phyloP scores from a whole-genome alignment of 805 yeast species.

The Starmerella floricola region DNA sequence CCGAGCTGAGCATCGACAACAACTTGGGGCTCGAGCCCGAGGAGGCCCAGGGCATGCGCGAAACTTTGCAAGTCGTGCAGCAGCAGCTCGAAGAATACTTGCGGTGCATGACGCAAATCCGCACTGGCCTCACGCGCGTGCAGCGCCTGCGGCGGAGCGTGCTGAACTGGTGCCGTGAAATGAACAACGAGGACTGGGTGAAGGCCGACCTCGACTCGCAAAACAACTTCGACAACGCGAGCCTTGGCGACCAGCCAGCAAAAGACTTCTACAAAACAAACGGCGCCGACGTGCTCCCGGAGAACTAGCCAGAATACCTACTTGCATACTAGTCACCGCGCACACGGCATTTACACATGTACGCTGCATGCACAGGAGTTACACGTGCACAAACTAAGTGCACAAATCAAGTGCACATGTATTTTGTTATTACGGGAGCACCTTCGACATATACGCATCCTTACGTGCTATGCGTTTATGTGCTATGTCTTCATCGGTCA shows the following conservation, averaged over 20 bases:
- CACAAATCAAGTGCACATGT: no score
- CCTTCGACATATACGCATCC: no score
- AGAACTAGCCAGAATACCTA: no score
- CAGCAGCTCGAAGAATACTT: constrained; percentile 82
- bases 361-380: no score
- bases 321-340: no score
- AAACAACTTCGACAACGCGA: constrained; percentile 17
- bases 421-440: no score
- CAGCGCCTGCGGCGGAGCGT: constrained; percentile 60
- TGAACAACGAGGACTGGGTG: constrained; percentile 50
- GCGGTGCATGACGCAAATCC: constrained; percentile 57
- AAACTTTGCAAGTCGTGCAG: constrained; percentile 60
- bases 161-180: constrained; percentile 74
- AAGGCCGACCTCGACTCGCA: constrained; percentile 27
- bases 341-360: no score
- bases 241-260: constrained; percentile 17
- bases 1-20: constrained; percentile 38
- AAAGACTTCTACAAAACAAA: constrained; percentile 11
- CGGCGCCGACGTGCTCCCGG: background rate
- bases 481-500: no score
- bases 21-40: constrained; percentile 42
- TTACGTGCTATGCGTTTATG: no score
- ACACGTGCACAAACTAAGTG: no score
- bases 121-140: constrained; percentile 68
- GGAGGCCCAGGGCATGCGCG: constrained; percentile 57